Evolutionary conservation across 2,329 filamentous ascomycete genomes (phyloP), one percentile per base, ranked within the genome.

Genomic region (Amauroascus niger): DNA sequence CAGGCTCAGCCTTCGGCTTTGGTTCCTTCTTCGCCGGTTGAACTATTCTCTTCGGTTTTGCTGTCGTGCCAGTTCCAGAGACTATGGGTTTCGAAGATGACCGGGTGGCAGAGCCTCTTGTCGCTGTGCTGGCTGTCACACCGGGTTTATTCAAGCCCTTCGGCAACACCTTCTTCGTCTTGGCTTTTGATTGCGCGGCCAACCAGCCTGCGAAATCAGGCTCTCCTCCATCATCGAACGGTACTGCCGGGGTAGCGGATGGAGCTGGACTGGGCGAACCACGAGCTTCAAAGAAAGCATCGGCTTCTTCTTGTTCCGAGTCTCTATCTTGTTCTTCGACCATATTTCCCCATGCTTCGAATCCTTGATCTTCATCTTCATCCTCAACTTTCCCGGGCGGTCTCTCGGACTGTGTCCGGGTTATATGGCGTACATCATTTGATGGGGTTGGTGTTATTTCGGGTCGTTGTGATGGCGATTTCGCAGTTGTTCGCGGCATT

Each of bases 181-280:
- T 96, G 58, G 86, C 80, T 58, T 84, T 79, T 5, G 86, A 82
- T 66, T 96, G 88, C 11, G 90, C 89, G 11, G 88, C 89, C 20
- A 97, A 71, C 90, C 93, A 97, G 4, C 89, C 90, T 4, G 89
- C 91, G 69, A 98, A 97, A 68, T 97, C 93, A 0, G 91, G 91
- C 67, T 98, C 91, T 2, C 84, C 83, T 24, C 86, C 83, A 61
- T 95, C 89, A 55, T 91, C 87, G 59, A 86, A 91, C 0, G 84
- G 77, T 6, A 77, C 71, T 28, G 65, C 52, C 39, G 65, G 60
- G 16, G 67, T 62, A 14, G 71, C 61, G 7, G 61, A 56, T 30
- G 67, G 62, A 7, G 64, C 56, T 0, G 66, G 59, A 28, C 58
- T 62, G 14, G 65, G 64, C 4, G 66, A 57, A n/a, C 57, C 49